Percentiles rank a stretch among this genome's conserved stretches.
Evolutionary conservation across 2,329 filamentous ascomycete genomes (phyloP).

Genomic region (Pezicula carpinea): DNA sequence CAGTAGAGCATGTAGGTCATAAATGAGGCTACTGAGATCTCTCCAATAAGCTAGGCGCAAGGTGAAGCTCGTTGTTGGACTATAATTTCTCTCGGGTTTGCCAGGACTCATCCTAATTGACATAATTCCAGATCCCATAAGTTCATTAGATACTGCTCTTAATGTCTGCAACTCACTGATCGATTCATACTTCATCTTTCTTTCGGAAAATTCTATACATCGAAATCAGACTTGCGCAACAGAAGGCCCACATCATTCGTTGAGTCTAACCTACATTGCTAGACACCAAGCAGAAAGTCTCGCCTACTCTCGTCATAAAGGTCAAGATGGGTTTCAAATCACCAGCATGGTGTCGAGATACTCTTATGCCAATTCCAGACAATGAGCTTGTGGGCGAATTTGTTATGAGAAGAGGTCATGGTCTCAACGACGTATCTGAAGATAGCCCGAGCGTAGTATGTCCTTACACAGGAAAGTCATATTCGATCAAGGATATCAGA

Average conservation of each 20-base stretch:
- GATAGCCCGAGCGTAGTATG: slow-evolving; percentile 1
- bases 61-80: not conserved
- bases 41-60: not conserved
- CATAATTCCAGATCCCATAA: not conserved
- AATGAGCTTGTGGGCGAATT: slow-evolving; percentile 1
- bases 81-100: not conserved
- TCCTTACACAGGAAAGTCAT: slow-evolving; percentile 1
- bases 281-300: not conserved
- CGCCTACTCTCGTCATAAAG: not conserved
- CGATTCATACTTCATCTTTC: not conserved
- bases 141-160: not conserved
- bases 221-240: not conserved
- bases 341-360: slow-evolving; percentile 1
- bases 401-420: slow-evolving; percentile 2
- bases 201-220: not conserved
- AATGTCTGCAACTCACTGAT: not conserved
- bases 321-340: not conserved
- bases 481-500: slow-evolving; percentile 1
- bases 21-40: not conserved
- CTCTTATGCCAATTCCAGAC: slow-evolving; percentile 1
- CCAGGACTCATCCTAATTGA: not conserved
- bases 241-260: not conserved
- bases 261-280: not conserved
- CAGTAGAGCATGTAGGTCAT: not conserved
- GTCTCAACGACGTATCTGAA: not conserved